Evolutionary conservation across 2,329 filamentous ascomycete genomes (phyloP), one percentile per base, ranked within the genome.

Genomic region (Zymoseptoria passerinii): DNA sequence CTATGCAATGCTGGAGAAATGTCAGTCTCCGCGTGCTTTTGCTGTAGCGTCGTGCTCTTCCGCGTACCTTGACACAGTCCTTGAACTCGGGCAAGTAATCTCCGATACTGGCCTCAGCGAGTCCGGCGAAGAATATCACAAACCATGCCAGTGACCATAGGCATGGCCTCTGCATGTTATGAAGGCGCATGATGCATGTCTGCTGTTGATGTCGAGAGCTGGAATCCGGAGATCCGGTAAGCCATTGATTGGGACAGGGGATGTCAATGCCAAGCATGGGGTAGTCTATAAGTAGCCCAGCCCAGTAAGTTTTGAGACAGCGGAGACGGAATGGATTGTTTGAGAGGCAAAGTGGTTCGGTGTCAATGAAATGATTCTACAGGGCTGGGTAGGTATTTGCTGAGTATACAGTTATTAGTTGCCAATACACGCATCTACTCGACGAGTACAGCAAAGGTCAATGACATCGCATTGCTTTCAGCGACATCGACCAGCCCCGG

Each of bases 71-170:
- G 55, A 97, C 83, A 72, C 94, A 99, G 73, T 91, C 80, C 70
- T 81, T 82, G 73, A 99, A 99, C 69, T 95, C 91, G 18, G 90
- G 90, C 60, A 96, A 78, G 57, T 84, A 82, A 74, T 99, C 94
- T 64, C 94, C 94, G 53, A 85, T 68, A 4, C 92, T 96, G 28
- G 91, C 94, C 44, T 53, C 58, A 7, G 61, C 59, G 23, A 62
- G 49, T 23, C 60, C 62, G 23, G 55, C 59, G 44, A 65, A 61
- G 29, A 60, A 54, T 9, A 64, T 28, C 1, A 53, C 35, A 8
- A 56, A 54, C 44, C 57, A 65, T 44, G 60, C 40, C 23, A 65
- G 13, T 4, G 60, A 56, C 40, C 68, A 53, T 29, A 66, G 58
- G 59, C 65, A 65, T 56, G 57, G 61, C 61, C 59, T 62, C 54